Base-by-base conservation (phyloP, 2,329 filamentous ascomycete species). In the Epichloe bromicola region DNA sequence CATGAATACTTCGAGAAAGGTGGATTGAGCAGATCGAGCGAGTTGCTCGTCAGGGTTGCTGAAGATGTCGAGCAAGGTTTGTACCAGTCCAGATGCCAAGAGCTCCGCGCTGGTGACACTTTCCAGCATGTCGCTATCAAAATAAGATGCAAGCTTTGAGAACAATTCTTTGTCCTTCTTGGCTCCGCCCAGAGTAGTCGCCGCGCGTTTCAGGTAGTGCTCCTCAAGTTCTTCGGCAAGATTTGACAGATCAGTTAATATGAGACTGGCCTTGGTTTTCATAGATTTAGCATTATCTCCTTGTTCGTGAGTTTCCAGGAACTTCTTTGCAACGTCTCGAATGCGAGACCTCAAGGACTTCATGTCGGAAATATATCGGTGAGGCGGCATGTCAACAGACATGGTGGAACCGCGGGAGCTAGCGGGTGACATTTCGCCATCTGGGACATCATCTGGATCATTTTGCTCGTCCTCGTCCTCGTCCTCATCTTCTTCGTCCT, bases 81-180 rank as follows among this genome's bases (percentile, higher is more conserved):
- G 81, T 11, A 98, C 90, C 51, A 98, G 80, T 17, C 89, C 88
- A 2, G 93, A 97, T 33, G 87, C 88, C 49, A 97, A 79, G 34
- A 98, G 73, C 64, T 98, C 93, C 46, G 91, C 90, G 67, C 93
- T 98, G 1, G 93, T 98, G 49, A 96, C 90, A 63, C 88, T 95
- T 62, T 95, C 86, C 50, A 95, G 68, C 1, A 93, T 85, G 67
- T 96, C 87, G 0, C 85, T 83, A 60, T 94, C 85, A 59, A 98
- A 98, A 62, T 93, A 90, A 3, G 79, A 77, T 1, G 89, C 88
- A 52, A 98, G 71, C 48, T 77, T 80, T 34, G 75, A 72, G 67
- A 97, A 97, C 0, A 95, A 72, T 2, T 75, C 70, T 34, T 75
- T 71, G 11, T 86, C 88, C 40, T 78, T 68, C 19, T 54, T 37